phyloP scores from a whole-genome alignment of 2,329 filamentous ascomycete species.

The Talaromyces rugulosus region DNA sequence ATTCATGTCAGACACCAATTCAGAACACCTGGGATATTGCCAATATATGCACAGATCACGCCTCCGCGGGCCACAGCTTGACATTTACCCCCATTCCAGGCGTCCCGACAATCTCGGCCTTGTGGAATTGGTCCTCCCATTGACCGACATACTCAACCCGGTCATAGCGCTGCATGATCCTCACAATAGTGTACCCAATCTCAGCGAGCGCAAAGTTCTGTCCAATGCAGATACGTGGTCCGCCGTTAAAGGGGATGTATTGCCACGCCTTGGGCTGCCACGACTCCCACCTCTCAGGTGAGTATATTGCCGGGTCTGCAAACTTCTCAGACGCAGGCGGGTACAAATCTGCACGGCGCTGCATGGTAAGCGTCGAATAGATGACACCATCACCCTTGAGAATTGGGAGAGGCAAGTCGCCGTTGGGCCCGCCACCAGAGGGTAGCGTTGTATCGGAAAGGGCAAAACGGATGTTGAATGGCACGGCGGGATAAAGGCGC shows the following conservation, averaged over 20 bases:
- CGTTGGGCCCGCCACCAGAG: conserved; percentile 15
- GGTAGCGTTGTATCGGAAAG: conserved; percentile 12
- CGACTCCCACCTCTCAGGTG: conserved; percentile 47
- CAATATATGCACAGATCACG: background rate
- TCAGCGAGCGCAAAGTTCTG: conserved; percentile 24
- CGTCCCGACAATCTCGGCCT: conserved; percentile 17
- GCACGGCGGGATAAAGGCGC: conserved; percentile 18
- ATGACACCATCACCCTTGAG: conserved; percentile 14
- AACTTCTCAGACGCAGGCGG: conserved; percentile 36
- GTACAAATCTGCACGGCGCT: conserved; percentile 48
- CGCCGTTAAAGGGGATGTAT: conserved; percentile 25
- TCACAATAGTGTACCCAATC: conserved; percentile 18
- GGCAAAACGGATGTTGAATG: conserved; percentile 22
- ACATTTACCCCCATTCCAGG: conserved; percentile 15
- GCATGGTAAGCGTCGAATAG: conserved; percentile 31
- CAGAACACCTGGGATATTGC: background rate
- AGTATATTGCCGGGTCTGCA: conserved; percentile 39
- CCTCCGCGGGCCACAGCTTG: conserved; percentile 4
- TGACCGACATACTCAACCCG: conserved; percentile 12
- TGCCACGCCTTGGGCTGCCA: conserved; percentile 50
- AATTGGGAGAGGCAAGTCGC: conserved; percentile 9
- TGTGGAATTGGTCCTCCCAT: conserved; percentile 14
- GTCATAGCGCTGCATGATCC: conserved; percentile 21
- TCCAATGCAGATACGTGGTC: conserved; percentile 24
- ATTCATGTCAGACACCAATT: background rate